Evolutionary conservation across 495 filamentous ascomycete species (phyloP), one percentile per base, ranked within the genome.

Genomic region (Hypoxylon subgilvum): DNA sequence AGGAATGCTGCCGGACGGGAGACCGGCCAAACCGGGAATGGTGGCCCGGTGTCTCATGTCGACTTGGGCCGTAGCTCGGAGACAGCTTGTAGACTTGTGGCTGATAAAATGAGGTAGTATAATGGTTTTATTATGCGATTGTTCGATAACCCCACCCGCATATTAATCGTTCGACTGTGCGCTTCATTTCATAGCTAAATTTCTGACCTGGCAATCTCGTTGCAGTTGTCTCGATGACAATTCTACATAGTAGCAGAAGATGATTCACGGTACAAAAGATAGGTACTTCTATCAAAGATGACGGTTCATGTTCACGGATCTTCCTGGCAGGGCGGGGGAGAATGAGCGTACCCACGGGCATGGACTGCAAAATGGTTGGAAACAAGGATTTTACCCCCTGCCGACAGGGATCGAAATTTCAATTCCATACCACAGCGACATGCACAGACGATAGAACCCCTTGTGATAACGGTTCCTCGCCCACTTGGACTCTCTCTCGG

Each of bases 291-390:
- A n/a, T n/a, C n/a, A n/a, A n/a, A n/a, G n/a, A n/a, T n/a, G n/a
- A n/a, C n/a, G n/a, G n/a, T n/a, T n/a, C n/a, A n/a, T n/a, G n/a
- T n/a, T n/a, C n/a, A n/a, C n/a, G 38, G 13, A 23, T 38, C 31
- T 48, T 57, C 54, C 54, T 56, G 9, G 19, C n/a, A 46, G 52
- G 35, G 14, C 28, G 30, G 35, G 30, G 35, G 22, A 27, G 23
- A 3, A 27, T 27, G 23, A 27, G 23, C 22, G 43, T 22, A 41
- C 34, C 54, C 61, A 64, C 51, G 61, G 61, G 51, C 54, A 6
- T 40, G 61, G 61, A 55, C 54, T 58, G 44, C 44, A 55, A 51
- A 34, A 51, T 64, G 61, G 61, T 64, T 55, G 50, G 61, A 64
- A 47, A 44, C 54, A 54, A 55, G 61, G 53, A 54, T 46, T 13